Conservation (phyloP, 768 basidiomycete species). For the Tephrocybe rancida region DNA sequence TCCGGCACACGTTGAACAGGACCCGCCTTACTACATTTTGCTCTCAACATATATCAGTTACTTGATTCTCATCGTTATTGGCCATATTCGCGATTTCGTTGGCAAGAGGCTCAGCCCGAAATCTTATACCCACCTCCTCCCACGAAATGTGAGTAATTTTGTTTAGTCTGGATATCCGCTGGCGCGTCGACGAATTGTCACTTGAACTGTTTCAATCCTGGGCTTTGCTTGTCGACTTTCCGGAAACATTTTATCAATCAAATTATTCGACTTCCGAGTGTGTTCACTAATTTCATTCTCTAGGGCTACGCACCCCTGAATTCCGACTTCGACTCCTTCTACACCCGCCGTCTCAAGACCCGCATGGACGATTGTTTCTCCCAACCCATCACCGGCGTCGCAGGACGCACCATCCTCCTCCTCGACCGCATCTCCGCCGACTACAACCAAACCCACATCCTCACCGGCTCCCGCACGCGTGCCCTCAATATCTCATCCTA, state of each 20-base stretch:
- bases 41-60: slow-evolving; percentile 93
- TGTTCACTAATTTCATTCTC: slow-evolving; percentile 9
- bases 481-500: slow-evolving; percentile 97
- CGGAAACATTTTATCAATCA: too few relatives aligned
- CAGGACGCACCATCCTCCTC: slow-evolving; percentile 88
- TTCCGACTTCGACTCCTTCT: slow-evolving; percentile 99
- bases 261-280: neutral
- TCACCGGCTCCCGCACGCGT: slow-evolving; percentile 81
- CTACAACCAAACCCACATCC: slow-evolving; percentile 75
- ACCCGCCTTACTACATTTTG: slow-evolving; percentile 92
- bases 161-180: neutral
- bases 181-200: neutral
- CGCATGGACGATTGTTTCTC: slow-evolving; percentile 97
- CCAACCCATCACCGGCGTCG: slow-evolving; percentile 91
- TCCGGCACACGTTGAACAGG: slow-evolving; percentile 63
- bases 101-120: slow-evolving; percentile 79
- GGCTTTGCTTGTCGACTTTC: slow-evolving; percentile 3
- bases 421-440: slow-evolving; percentile 85
- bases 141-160: slow-evolving; percentile 65
- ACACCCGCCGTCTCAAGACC: slow-evolving; percentile 92
- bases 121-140: slow-evolving; percentile 81
- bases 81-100: slow-evolving; percentile 93
- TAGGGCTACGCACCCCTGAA: slow-evolving; percentile 97
- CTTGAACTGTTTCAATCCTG: slow-evolving; percentile 1
- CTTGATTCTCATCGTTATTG: slow-evolving; percentile 87